A percentile compares a stretch with the other conserved stretches of the same genome.
Evolutionary conservation across 2,329 filamentous ascomycete genomes (phyloP).

Genomic region (Pseudopyrenochaeta lycopersici): DNA sequence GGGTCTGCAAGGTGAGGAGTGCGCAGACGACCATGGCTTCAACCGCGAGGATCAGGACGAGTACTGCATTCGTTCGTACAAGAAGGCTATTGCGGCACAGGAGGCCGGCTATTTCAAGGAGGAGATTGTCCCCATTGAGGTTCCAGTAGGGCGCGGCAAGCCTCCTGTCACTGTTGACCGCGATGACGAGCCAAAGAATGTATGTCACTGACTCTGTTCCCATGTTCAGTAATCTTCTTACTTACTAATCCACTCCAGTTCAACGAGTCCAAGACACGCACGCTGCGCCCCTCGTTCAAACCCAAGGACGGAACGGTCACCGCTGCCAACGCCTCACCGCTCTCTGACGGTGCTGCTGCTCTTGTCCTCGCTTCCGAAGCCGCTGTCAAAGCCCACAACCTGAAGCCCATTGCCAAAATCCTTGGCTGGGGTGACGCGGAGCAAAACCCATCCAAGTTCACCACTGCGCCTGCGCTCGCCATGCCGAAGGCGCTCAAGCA

Average conservation of each 20-base stretch:
- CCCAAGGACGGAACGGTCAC: conserved; percentile 89
- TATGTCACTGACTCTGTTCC: conserved; percentile 47
- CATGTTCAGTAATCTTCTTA: conserved; percentile 13
- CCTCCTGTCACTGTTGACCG: conserved; percentile 79
- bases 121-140: conserved; percentile 90
- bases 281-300: conserved; percentile 78
- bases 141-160: conserved; percentile 90
- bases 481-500: conserved; percentile 98
- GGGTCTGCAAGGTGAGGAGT: conserved; percentile 93
- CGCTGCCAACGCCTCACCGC: conserved; percentile 92
- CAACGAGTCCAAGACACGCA: conserved; percentile 61
- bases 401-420: conserved; percentile 95
- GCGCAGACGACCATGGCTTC: conserved; percentile 83
- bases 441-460: conserved; percentile 92
- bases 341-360: conserved; percentile 94
- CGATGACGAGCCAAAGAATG: conserved; percentile 96
- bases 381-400: conserved; percentile 88
- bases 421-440: conserved; percentile 96
- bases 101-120: conserved; percentile 80
- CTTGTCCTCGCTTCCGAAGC: conserved; percentile 93
- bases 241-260: conserved; percentile 49
- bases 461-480: conserved; percentile 88
- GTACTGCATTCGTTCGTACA: conserved; percentile 94
- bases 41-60: conserved; percentile 88
- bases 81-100: conserved; percentile 88